phyloP scores from a whole-genome alignment of 192 early-diverging fungal species.

The Entomortierella beljakovae region DNA sequence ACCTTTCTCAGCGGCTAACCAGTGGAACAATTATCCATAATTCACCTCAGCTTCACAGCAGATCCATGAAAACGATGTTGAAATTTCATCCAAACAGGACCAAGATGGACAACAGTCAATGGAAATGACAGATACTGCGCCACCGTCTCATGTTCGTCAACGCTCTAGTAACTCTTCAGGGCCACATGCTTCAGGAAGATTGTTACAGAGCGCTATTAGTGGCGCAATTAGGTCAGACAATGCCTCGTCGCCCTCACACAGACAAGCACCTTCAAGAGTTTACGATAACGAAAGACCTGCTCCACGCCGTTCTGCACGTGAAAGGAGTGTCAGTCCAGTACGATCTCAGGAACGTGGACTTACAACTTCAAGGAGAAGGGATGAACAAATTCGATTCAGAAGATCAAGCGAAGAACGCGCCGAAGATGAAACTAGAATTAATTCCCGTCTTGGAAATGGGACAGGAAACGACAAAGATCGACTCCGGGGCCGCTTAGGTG shows the following conservation, averaged over 20 bases:
- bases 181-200: slow-evolving; percentile 7
- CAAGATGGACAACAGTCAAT: not conserved
- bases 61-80: not conserved
- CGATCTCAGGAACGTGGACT: slow-evolving; percentile 23
- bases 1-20: slow-evolving; percentile 8
- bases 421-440: slow-evolving; percentile 27
- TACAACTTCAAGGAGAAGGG: not conserved
- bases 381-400: slow-evolving; percentile 32
- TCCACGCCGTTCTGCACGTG: slow-evolving; percentile 11
- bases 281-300: slow-evolving; percentile 15
- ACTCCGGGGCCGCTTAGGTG: slow-evolving; percentile 19
- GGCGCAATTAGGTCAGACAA: slow-evolving; percentile 26
- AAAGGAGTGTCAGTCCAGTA: slow-evolving; percentile 26
- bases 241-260: not conserved
- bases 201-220: slow-evolving; percentile 41
- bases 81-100: not conserved
- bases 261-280: slow-evolving; percentile 39
- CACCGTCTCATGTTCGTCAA: not conserved
- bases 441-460: slow-evolving; percentile 27
- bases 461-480: slow-evolving; percentile 9
- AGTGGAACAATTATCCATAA: slow-evolving; percentile 2
- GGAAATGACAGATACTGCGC: not conserved
- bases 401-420: slow-evolving; percentile 26
- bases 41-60: not conserved
- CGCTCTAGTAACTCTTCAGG: not conserved